These are phyloP conservation scores for Xylaria multiplex DNA, from an alignment of 2,329 filamentous ascomycete species.

Conservation along the genomic window DNA sequence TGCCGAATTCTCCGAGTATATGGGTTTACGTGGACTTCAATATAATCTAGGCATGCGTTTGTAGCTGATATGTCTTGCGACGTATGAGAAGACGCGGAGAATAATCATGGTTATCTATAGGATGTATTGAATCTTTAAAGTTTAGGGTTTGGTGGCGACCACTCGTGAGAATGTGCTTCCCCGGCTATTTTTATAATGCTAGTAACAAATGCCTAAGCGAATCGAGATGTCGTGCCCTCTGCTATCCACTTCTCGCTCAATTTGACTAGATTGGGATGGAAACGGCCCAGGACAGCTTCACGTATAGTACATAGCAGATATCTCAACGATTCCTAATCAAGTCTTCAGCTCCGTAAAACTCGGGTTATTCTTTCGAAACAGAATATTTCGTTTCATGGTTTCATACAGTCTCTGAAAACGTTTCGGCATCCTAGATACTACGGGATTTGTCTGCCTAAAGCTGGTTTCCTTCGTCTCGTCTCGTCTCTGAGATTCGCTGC, in stretches of 20 bases:
- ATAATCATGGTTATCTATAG: not conserved
- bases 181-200: not conserved
- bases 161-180: not conserved
- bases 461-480: slow-evolving; percentile 2
- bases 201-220: slow-evolving; percentile 5
- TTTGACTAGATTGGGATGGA: not conserved
- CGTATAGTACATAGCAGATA: not conserved
- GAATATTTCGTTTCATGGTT: slow-evolving; percentile 2
- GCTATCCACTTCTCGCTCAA: not conserved
- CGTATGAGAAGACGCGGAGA: not conserved
- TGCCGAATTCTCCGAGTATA: slow-evolving; percentile 7
- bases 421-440: slow-evolving; percentile 16
- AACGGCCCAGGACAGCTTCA: not conserved
- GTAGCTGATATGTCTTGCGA: not conserved
- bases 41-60: not conserved
- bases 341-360: slow-evolving; percentile 6
- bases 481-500: slow-evolving; percentile 8
- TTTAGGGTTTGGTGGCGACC: not conserved
- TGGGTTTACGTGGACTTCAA: not conserved
- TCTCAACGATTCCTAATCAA: not conserved
- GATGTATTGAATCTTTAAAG: not conserved
- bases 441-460: slow-evolving; percentile 11
- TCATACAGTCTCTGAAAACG: slow-evolving; percentile 3
- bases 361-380: not conserved
- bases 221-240: not conserved